phyloP scores from a whole-genome alignment of 148 eudicot species.

The Amaranthus palmeri region DNA sequence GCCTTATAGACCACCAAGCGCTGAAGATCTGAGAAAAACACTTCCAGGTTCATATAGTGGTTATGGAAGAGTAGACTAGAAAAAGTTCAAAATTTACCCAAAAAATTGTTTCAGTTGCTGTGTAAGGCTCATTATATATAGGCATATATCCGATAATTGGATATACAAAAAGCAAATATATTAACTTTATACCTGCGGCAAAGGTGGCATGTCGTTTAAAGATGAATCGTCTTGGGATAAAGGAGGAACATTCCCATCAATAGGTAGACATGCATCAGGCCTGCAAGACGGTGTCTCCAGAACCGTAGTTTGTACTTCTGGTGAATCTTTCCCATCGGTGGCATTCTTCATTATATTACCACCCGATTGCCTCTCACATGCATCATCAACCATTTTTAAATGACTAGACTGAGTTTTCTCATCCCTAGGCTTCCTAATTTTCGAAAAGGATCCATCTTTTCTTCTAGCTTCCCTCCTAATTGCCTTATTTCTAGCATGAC shows the following conservation, averaged over 20 bases:
- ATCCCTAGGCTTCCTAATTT: slow-evolving; percentile 24
- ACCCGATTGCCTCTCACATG: slow-evolving; percentile 26
- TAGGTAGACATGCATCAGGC: slow-evolving; percentile 19
- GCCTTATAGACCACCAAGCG: too few relatives aligned
- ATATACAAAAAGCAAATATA: background rate
- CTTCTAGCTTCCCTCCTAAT: slow-evolving; percentile 27
- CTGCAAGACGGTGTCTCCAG: slow-evolving; percentile 23
- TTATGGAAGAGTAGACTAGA: too few relatives aligned
- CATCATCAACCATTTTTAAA: slow-evolving; percentile 25
- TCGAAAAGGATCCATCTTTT: slow-evolving; percentile 29
- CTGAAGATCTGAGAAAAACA: too few relatives aligned
- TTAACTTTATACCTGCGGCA: slow-evolving; percentile 39
- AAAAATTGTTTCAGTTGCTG: too few relatives aligned
- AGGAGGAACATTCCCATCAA: slow-evolving; percentile 21
- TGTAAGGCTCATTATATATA: background rate
- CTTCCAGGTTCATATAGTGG: too few relatives aligned
- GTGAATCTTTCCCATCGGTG: slow-evolving; percentile 26
- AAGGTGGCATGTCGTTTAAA: slow-evolving; percentile 21
- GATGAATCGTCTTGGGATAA: slow-evolving; percentile 20
- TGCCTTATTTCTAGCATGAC: slow-evolving; percentile 29
- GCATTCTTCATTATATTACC: slow-evolving; percentile 23
- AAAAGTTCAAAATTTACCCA: too few relatives aligned
- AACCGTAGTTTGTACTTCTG: slow-evolving; percentile 33
- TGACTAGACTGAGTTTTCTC: slow-evolving; percentile 29
- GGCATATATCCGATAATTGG: background rate